phyloP scores from a whole-genome alignment of 768 basidiomycete genomes.

The Pleurotus tuoliensis region DNA sequence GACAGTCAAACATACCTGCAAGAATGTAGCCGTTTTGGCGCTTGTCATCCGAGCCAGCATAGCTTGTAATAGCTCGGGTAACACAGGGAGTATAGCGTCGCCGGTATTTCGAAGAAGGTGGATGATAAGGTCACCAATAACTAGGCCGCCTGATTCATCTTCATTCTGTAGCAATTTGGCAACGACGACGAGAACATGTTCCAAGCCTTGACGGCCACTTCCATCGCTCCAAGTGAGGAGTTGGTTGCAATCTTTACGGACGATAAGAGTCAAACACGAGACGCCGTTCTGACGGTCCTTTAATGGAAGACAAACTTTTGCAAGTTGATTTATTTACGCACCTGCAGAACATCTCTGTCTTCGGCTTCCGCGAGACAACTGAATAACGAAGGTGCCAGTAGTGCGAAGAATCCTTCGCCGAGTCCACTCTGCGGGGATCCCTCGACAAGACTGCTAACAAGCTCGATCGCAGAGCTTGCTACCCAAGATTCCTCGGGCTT shows the following conservation, averaged over 20 bases:
- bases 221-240: conserved; percentile 71
- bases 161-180: conserved; percentile 73
- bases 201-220: conserved; percentile 70
- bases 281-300: conserved; percentile 66
- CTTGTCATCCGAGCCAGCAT: conserved; percentile 78
- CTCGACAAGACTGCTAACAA: conserved; percentile 66
- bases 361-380: conserved; percentile 63
- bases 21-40: conserved; percentile 88
- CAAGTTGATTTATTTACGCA: conserved; percentile 22
- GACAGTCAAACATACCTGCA: conserved; percentile 53
- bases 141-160: conserved; percentile 90
- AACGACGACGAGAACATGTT: conserved; percentile 69
- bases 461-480: conserved; percentile 77
- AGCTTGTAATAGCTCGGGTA: conserved; percentile 83
- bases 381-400: conserved; percentile 75
- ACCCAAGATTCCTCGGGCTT: conserved; percentile 68
- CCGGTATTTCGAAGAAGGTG: conserved; percentile 86
- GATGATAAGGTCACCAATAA: conserved; percentile 93
- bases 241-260: conserved; percentile 85
- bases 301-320: not conserved
- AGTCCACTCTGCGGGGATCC: conserved; percentile 62
- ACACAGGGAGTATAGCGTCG: conserved; percentile 72
- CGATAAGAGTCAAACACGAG: conserved; percentile 71
- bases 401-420: conserved; percentile 76
- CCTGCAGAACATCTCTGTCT: conserved; percentile 85